Evolutionary conservation across 176 grass and related monocot species (phyloP).

Genomic region (Chloris gayana): DNA sequence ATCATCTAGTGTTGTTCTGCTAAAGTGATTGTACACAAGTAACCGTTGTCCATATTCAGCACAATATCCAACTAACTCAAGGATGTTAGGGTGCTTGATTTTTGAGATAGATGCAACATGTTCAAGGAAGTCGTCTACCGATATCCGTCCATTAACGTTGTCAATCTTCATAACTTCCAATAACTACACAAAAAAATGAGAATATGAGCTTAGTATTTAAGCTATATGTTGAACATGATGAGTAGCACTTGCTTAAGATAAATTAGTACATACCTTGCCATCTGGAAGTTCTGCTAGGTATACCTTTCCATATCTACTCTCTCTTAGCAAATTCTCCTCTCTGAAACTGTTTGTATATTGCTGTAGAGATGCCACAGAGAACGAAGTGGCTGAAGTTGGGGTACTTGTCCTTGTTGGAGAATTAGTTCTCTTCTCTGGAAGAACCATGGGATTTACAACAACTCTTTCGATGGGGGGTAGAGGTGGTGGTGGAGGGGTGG

Average conservation of each 20-base stretch:
- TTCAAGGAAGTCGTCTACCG: constrained; percentile 79
- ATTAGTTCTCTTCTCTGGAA: constrained; percentile 44
- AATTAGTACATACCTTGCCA: constrained; percentile 67
- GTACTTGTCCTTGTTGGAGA: constrained; percentile 41
- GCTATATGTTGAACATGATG: constrained; percentile 8
- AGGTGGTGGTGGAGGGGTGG: constrained; percentile 30
- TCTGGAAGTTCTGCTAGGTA: constrained; percentile 86
- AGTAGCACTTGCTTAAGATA: constrained; percentile 6
- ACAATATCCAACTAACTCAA: constrained; percentile 91
- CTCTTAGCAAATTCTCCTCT: constrained; percentile 87
- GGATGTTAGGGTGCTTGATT: constrained; percentile 75
- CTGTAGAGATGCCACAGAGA: constrained; percentile 85
- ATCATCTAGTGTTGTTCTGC: constrained; percentile 81
- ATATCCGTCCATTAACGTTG: constrained; percentile 74
- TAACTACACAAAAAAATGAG: constrained; percentile 55
- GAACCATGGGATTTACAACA: constrained; percentile 49
- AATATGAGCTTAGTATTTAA: constrained; percentile 19
- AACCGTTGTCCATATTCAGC: constrained; percentile 88
- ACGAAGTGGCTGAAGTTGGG: constrained; percentile 62
- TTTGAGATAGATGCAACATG: constrained; percentile 56
- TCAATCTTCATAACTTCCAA: constrained; percentile 96
- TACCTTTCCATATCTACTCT: constrained; percentile 69
- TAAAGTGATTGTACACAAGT: constrained; percentile 93
- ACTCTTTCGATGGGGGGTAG: constrained; percentile 45
- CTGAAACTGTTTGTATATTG: constrained; percentile 89